Base-by-base conservation (phyloP, 1,284 basidiomycete species). In the Moesziomyces antarcticus region DNA sequence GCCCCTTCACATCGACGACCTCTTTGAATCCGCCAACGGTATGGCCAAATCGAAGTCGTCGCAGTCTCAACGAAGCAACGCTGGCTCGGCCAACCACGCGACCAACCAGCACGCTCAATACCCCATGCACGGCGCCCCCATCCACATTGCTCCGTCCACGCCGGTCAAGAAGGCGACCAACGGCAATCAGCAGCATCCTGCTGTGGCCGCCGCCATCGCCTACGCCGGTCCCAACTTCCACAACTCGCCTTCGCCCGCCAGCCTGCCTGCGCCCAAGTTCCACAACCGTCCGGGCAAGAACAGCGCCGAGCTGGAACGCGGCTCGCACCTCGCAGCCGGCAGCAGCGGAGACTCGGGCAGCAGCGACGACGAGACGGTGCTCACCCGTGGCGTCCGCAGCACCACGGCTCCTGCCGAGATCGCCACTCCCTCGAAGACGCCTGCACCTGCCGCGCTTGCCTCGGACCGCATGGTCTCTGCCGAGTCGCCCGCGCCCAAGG, bases 211-310 rank as follows among this genome's bases (percentile, higher is more conserved):
- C 21, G 63, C 66, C 3, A 66, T 74, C 16, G 79, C 79, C 41
- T 80, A 80, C 22, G 79, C 79, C 9, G 79, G 79, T 3, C 79
- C 79, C 27, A 75, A 79, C 55, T 80, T 80, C 67, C 79, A 80
- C 69, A 80, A 80, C 41, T 80, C 79, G 35, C 79, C 79, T 24
- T 78, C 75, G 30, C 78, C 79, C 10, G 78, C 77, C 30, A 78
- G 75, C 44, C 63, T 81, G 27, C 79, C 79, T 43, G 73, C 69
- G 21, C 79, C 79, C 58, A 79, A 73, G 47, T 81, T 81, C 45
- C 56, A 53, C 21, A 77, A 56, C 25, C 59, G 71, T 20, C 53
- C 69, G 22, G 33, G 50, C 58, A 71, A 66, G 73, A 71, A 58
- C 62, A 59, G 63, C 53, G 55, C 63, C 16, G 63, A 71, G 30